These are phyloP conservation scores for Plasmodium yoelii DNA, from an alignment of 169 alveolate genomes.

Conservation along the genomic window DNA sequence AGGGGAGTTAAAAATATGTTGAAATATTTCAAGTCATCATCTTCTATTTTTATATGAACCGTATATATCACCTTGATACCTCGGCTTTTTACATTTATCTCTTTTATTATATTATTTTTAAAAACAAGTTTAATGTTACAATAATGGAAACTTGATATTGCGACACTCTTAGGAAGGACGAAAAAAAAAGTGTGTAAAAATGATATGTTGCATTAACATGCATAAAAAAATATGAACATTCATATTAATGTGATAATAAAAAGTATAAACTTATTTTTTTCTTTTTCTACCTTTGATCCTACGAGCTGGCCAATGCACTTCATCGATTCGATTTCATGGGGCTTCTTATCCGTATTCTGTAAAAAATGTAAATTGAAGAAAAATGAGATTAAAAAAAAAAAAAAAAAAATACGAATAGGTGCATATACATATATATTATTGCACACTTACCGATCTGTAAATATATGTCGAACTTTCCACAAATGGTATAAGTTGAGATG, in stretches of 20 bases:
- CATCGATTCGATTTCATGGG: conserved; percentile 36
- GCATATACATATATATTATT: neutral
- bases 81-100: conserved; percentile 38
- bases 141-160: conserved; percentile 29
- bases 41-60: conserved; percentile 47
- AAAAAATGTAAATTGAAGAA: neutral
- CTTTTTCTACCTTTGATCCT: conserved; percentile 28
- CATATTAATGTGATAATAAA: neutral
- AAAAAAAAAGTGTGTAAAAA: neutral
- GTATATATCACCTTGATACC: conserved; percentile 45
- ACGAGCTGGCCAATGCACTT: conserved; percentile 51
- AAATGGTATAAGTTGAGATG: conserved; percentile 27
- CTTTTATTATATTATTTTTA: conserved; percentile 28
- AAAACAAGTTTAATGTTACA: conserved; percentile 50
- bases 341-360: conserved; percentile 23
- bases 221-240: neutral
- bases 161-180: conserved; percentile 1
- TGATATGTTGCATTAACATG: neutral
- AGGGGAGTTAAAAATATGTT: conserved; percentile 56
- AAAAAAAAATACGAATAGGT: neutral
- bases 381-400: neutral
- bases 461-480: conserved; percentile 45
- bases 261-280: neutral
- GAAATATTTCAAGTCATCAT: conserved; percentile 25
- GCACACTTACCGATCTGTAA: conserved; percentile 50